Evolutionary conservation across 2,329 filamentous ascomycete genomes (phyloP).

Genomic region (Ophiostoma novo-ulmi): DNA sequence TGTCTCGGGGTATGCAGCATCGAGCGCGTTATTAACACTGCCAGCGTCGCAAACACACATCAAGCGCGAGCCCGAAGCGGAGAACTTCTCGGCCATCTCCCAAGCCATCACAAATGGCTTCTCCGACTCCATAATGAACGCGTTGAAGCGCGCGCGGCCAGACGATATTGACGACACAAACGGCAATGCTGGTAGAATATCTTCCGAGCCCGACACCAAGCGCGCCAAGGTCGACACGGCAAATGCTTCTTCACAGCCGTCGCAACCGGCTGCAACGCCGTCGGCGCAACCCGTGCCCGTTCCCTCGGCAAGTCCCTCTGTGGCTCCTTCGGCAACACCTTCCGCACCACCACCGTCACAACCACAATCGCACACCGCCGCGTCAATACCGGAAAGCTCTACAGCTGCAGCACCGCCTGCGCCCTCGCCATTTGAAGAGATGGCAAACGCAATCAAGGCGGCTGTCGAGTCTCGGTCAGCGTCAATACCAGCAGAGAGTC

Average conservation of each 20-base stretch:
- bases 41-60: slow-evolving; percentile 1
- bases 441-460: neutral
- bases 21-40: neutral
- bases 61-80: slow-evolving; percentile 18
- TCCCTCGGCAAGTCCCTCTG: slow-evolving; percentile 8
- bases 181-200: neutral
- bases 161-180: slow-evolving; percentile 24
- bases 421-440: neutral
- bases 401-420: neutral
- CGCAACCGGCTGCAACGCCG: neutral
- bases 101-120: slow-evolving; percentile 18
- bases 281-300: neutral
- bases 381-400: neutral
- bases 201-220: slow-evolving; percentile 25
- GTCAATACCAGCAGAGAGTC: neutral
- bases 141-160: slow-evolving; percentile 30
- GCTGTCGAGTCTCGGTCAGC: slow-evolving; percentile 12
- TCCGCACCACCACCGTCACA: neutral
- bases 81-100: slow-evolving; percentile 6
- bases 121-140: slow-evolving; percentile 23
- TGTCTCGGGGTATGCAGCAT: neutral
- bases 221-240: slow-evolving; percentile 29
- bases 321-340: neutral
- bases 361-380: neutral
- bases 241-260: neutral